Evolutionary conservation across 1,284 basidiomycete species (phyloP).

Genomic region (Puccinia sorghi): DNA sequence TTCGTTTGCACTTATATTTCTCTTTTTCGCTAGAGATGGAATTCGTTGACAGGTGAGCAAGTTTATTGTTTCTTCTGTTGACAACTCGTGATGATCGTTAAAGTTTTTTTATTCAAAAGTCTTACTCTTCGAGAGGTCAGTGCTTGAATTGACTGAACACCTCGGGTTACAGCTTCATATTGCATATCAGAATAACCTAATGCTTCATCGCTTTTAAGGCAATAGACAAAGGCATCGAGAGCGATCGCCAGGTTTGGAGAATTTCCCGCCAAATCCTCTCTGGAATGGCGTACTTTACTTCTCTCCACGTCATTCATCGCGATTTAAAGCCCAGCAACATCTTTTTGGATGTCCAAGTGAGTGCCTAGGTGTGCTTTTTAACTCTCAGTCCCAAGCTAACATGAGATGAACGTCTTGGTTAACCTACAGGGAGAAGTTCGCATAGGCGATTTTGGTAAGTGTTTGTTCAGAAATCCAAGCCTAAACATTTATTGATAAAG

Average conservation of each 20-base stretch:
- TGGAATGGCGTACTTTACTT: conserved; percentile 85
- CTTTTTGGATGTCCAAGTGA: conserved; percentile 63
- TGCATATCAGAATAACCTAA: background rate
- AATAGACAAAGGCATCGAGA: conserved; percentile 71
- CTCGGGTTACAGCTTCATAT: background rate
- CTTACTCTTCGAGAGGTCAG: conserved; percentile 44
- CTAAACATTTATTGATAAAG: background rate
- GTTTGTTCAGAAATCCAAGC: conserved; percentile 7
- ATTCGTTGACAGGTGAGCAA: conserved; percentile 44
- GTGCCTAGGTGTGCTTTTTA: conserved; percentile 12
- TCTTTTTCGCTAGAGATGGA: conserved; percentile 35
- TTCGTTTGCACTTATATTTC: conserved; percentile 6
- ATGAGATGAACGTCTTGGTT: background rate
- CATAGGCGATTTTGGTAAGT: conserved; percentile 84
- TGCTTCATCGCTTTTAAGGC: conserved; percentile 61
- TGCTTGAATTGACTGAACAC: background rate
- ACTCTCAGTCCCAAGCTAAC: conserved; percentile 55
- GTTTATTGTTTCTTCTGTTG: background rate
- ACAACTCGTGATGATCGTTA: background rate
- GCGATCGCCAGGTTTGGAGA: conserved; percentile 82
- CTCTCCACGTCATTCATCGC: conserved; percentile 84
- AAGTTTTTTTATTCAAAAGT: conserved; percentile 18
- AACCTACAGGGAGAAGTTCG: conserved; percentile 84
- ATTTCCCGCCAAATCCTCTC: conserved; percentile 90
- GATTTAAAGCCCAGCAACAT: conserved; percentile 92